Conservation (phyloP, 495 filamentous ascomycete species). For the Penicillium parvum region DNA sequence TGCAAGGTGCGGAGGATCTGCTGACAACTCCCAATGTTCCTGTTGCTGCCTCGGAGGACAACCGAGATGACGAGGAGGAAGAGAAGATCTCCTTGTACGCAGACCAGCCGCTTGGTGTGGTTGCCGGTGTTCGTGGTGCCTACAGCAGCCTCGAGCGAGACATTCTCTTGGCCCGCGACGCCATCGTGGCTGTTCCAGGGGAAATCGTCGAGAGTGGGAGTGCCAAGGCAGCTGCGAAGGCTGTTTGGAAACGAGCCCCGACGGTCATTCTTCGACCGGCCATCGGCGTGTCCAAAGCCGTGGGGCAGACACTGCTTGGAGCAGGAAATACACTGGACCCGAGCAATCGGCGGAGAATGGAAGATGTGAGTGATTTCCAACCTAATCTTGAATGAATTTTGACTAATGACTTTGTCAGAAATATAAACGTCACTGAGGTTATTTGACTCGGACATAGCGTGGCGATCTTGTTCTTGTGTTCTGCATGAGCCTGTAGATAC, state of each 20-base stretch:
- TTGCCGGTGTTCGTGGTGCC: constrained; percentile 79
- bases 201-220: constrained; percentile 84
- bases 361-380: constrained; percentile 64
- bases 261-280: constrained; percentile 87
- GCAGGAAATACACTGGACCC: constrained; percentile 92
- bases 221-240: constrained; percentile 76
- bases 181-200: constrained; percentile 88
- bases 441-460: background rate
- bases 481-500: constrained; percentile 10
- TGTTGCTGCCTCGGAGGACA: constrained; percentile 51
- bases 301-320: constrained; percentile 83
- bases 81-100: constrained; percentile 86
- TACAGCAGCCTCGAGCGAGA: constrained; percentile 81
- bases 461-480: background rate
- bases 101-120: constrained; percentile 82
- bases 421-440: constrained; percentile 40
- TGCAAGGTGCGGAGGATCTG: constrained; percentile 82
- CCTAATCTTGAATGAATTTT: background rate
- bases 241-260: constrained; percentile 75
- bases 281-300: constrained; percentile 84
- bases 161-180: constrained; percentile 76
- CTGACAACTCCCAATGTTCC: constrained; percentile 47
- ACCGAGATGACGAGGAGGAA: constrained; percentile 57
- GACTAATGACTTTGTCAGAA: constrained; percentile 25
- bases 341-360: constrained; percentile 72